Conservation (phyloP, 495 filamentous ascomycete species). For the Penicillium verhagenii region DNA sequence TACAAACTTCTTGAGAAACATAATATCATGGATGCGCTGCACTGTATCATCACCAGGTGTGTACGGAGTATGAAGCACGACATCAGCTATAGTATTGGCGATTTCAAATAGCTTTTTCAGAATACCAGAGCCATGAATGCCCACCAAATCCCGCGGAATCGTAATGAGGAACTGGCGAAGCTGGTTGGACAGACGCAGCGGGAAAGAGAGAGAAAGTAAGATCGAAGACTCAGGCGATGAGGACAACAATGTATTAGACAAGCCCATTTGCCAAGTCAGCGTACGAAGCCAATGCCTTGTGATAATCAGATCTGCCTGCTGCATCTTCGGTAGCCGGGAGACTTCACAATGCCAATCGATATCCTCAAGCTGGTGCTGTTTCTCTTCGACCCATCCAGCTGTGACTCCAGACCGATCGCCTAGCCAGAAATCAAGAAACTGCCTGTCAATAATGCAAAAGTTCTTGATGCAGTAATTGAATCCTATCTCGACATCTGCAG, state of each 20-base stretch:
- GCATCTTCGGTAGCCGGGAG: conserved; percentile 35
- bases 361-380: conserved; percentile 28
- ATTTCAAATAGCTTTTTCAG: conserved; percentile 59
- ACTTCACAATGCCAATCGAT: conserved; percentile 28
- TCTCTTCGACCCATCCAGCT: conserved; percentile 26
- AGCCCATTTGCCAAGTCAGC: conserved; percentile 52
- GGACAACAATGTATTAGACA: conserved; percentile 48
- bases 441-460: conserved; percentile 22
- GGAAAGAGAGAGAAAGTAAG: conserved; percentile 50
- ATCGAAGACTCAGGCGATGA: conserved; percentile 34
- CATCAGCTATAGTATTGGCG: conserved; percentile 54
- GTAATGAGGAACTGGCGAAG: conserved; percentile 46
- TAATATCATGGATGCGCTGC: conserved; percentile 28
- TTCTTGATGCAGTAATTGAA: conserved; percentile 25
- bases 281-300: conserved; percentile 56
- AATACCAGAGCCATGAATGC: conserved; percentile 56
- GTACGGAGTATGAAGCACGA: conserved; percentile 36
- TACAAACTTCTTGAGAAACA: conserved; percentile 29
- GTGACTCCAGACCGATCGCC: conserved; percentile 26
- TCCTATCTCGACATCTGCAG: conserved; percentile 15
- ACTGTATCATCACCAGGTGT: conserved; percentile 27
- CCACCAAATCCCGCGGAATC: conserved; percentile 46
- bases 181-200: conserved; percentile 49
- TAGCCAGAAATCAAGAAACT: conserved; percentile 27
- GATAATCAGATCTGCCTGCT: conserved; percentile 53